Percentiles rank a stretch among this genome's conserved stretches.
phyloP scores from a whole-genome alignment of 352 stramenopile species.

The Aphanomyces astaci region DNA sequence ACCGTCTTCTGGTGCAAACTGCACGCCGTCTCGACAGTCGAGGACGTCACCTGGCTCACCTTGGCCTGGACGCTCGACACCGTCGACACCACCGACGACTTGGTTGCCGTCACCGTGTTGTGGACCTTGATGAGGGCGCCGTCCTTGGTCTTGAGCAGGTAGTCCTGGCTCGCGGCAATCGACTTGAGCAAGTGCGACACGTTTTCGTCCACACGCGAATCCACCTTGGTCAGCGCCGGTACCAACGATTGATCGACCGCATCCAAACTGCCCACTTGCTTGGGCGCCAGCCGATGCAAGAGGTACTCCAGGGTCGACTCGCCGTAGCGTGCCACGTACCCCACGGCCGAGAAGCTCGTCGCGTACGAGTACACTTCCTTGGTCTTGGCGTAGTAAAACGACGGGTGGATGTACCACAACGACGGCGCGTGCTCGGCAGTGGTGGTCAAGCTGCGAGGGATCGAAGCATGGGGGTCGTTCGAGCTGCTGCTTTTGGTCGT shows the following conservation, averaged over 20 bases:
- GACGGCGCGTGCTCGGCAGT: background rate
- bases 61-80: background rate
- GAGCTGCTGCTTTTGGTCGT: background rate
- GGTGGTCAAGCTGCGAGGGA: background rate
- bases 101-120: background rate
- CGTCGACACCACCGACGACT: background rate
- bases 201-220: constrained; percentile 56
- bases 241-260: constrained; percentile 49
- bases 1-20: constrained; percentile 8
- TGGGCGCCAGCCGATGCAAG: constrained; percentile 49
- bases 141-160: constrained; percentile 63
- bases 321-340: constrained; percentile 47
- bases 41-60: constrained; percentile 4
- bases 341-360: constrained; percentile 67
- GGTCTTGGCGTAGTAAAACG: constrained; percentile 73
- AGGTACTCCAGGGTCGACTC: constrained; percentile 61
- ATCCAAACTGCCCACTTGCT: constrained; percentile 32
- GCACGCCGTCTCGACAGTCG: constrained; percentile 13
- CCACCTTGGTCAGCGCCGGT: constrained; percentile 43
- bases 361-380: constrained; percentile 80
- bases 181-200: constrained; percentile 45
- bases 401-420: constrained; percentile 24
- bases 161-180: constrained; percentile 53
- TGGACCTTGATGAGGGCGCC: constrained; percentile 47
- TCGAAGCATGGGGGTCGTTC: background rate